Evolutionary conservation across 805 yeast genomes (phyloP), one percentile per base, ranked within the genome.

Genomic region (Hanseniaspora lindneri): DNA sequence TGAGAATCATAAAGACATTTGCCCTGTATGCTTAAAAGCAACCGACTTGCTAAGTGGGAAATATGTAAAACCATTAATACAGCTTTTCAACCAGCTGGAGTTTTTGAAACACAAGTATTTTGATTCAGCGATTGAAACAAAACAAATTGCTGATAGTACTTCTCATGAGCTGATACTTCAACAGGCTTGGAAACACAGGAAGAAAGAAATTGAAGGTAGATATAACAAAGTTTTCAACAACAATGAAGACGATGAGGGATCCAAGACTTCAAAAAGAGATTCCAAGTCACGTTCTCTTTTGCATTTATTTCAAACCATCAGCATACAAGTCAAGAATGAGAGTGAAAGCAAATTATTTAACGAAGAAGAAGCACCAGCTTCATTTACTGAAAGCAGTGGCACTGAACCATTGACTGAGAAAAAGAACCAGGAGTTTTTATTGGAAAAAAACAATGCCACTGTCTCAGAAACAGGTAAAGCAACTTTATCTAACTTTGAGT

Each of bases 21-120:
- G 75, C 48, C 74, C 74, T 2, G 47, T 60, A 0, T 71, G 75
- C 52, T 54, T 53, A 3, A 41, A 48, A 8, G 47, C 46, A 6
- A 52, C 60, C 5, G 58, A 54, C 1, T 14, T 49, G 1, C 17
- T 62, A 11, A 46, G 68, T 14, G 61, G 60, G 1, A 60, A 71
- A 17, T 11, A 13, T 10, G 65, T 70, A 16, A 57, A 56, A 16
- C 66, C 64, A 13, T 51, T 70, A 33, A 51, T 69, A 30, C 57
- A 60, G 6, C 49, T 70, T 11, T 56, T 55, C 47, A 52, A 52
- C 27, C 60, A 58, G 36, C 32, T 60, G 23, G 51, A 54, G 14
- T 54, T 53, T 41, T 51, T 53, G 32, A 50, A 41, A 39, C 16
- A 19, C 7, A 49, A 49, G 25, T 39, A 49, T n/a, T 13, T 28